These are phyloP conservation scores for Ambispora gerdemannii DNA, from an alignment of 192 early-diverging fungal species.

Conservation along the genomic window DNA sequence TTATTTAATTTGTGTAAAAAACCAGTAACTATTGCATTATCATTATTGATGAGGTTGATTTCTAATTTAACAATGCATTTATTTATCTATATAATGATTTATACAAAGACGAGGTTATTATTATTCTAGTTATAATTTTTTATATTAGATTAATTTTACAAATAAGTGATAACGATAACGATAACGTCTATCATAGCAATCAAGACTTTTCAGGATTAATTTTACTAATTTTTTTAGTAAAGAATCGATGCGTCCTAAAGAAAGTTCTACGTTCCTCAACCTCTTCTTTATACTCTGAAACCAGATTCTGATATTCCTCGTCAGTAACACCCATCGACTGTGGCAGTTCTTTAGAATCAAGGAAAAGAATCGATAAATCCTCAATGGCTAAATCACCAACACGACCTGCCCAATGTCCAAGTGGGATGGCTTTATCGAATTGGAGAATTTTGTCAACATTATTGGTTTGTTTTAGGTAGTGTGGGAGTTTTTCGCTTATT, in stretches of 20 bases:
- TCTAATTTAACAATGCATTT: too few relatives aligned
- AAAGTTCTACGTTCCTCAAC: background rate
- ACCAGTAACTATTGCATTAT: too few relatives aligned
- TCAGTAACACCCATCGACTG: background rate
- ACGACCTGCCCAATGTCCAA: slow-evolving; percentile 1
- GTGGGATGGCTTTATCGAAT: background rate
- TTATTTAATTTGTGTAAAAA: too few relatives aligned
- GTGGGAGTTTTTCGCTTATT: background rate
- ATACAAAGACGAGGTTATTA: too few relatives aligned
- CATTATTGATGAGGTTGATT: too few relatives aligned
- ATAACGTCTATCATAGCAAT: too few relatives aligned
- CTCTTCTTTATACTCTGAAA: background rate
- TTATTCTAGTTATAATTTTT: too few relatives aligned
- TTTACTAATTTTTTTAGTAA: background rate
- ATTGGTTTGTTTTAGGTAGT: background rate
- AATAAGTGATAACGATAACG: too few relatives aligned
- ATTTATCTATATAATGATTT: too few relatives aligned
- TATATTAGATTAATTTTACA: too few relatives aligned
- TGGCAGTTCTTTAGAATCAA: background rate
- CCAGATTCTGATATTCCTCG: background rate
- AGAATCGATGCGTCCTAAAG: slow-evolving; percentile 7
- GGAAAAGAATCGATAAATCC: background rate
- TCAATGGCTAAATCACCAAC: slow-evolving; percentile 8
- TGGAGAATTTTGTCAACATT: background rate
- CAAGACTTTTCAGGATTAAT: too few relatives aligned